Evolutionary conservation across 768 basidiomycete species (phyloP), one percentile per base, ranked within the genome.

Genomic region (Hemileccinum impolitum): DNA sequence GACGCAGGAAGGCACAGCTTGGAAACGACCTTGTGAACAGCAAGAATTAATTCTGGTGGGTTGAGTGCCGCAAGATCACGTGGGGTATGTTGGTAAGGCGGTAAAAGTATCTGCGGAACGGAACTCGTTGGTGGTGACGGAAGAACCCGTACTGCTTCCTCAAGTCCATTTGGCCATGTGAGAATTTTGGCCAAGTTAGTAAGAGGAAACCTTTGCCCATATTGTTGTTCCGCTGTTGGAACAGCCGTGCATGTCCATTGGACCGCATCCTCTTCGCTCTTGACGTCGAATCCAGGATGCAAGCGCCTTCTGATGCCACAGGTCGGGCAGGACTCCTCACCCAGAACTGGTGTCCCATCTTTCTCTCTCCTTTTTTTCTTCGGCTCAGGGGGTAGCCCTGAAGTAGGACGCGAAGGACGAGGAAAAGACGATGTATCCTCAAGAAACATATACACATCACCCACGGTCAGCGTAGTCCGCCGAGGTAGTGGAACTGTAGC

Each of bases 401-500:
- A n/a, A 40, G 50, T 39, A 45, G 52, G 38, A 43, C 54, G 47
- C 34, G 51, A 53, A 5, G 61, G 57, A 37, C 75, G 71, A 18
- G 69, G 65, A 53, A 73, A 75, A 28, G 63, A 62, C 14, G 67
- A 66, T 55, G 70, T 59, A 17, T 74, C 73, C 50, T 74, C 72
- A 17, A 78, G 61, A 69, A 74, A 78, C 32, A 58, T 66, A 51
- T 70, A 76, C 8, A 79, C 70, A 35, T 77, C 76, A 9, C 67
- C 72, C 3, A 68, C 64, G 6, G 68, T 71, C 17, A 76, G 61
- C 9, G 54, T 43, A 18, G 67, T 59, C 31, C 37, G 48, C 26
- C 47, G 64, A 17, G 36, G 43, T 3, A 56, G 52, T 28, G 65
- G 49, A 18, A 59, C 39, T 2, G 61, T 53, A 8, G 48, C 34